A percentile compares a stretch with the other conserved stretches of the same genome.
Conservation (phyloP, 2,329 filamentous ascomycete species). For the Monosporascus sp. region DNA sequence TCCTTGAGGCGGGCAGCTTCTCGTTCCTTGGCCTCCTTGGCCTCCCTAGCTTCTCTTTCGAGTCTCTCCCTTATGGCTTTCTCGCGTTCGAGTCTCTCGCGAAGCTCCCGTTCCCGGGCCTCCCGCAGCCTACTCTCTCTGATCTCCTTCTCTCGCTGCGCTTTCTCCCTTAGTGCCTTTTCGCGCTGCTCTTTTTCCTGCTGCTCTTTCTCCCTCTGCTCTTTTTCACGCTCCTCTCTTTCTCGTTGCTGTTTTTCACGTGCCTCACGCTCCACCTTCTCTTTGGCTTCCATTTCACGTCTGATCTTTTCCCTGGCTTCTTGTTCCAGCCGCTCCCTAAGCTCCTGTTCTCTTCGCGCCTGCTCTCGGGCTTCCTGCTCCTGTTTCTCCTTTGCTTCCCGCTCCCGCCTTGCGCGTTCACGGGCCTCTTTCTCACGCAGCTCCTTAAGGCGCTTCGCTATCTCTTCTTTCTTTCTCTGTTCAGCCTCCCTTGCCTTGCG, state of each 20-base stretch:
- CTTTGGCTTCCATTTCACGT: constrained; percentile 26
- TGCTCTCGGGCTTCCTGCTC: constrained; percentile 31
- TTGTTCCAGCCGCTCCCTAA: constrained; percentile 32
- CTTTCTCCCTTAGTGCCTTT: constrained; percentile 21
- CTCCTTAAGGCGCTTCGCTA: constrained; percentile 47
- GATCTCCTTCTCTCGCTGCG: constrained; percentile 32
- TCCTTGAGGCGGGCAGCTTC: constrained; percentile 20
- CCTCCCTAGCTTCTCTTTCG: constrained; percentile 27
- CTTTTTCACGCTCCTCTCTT: constrained; percentile 27
- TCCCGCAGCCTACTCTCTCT: constrained; percentile 28
- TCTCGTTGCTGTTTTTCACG: constrained; percentile 26
- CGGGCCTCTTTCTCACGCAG: constrained; percentile 51
- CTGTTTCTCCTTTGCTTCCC: constrained; percentile 28
- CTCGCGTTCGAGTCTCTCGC: constrained; percentile 29
- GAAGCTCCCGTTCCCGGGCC: constrained; percentile 21
- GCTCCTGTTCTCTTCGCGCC: constrained; percentile 24
- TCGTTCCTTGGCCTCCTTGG: constrained; percentile 30
- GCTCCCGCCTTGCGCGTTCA: constrained; percentile 34
- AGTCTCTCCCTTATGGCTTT: constrained; percentile 44
- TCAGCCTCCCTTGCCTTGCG: constrained; percentile 42
- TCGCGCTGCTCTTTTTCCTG: constrained; percentile 27
- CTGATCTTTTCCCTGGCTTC: constrained; percentile 28
- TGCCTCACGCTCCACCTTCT: constrained; percentile 31
- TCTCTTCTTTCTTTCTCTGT: constrained; percentile 53
- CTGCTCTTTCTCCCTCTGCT: constrained; percentile 26